Base-by-base conservation (phyloP, 2,329 filamentous ascomycete genomes). In the Didymellaceae sp. region DNA sequence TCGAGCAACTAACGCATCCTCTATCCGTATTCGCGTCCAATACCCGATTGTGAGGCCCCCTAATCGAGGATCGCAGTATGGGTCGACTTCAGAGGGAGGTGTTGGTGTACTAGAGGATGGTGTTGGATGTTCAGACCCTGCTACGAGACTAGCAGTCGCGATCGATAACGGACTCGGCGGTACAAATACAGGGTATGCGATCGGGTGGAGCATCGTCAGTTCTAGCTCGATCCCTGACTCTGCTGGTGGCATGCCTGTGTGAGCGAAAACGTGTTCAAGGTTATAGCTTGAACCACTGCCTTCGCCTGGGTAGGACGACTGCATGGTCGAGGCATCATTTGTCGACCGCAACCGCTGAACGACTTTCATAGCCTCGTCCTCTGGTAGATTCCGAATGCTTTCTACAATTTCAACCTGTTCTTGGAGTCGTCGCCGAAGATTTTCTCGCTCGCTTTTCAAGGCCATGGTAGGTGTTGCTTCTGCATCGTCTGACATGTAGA, bases 381-480 rank as follows among this genome's bases (percentile, higher is more conserved):
- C 52, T 24, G 52, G 21, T n/a, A 37, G 46, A 2, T 25, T 45
- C 9, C 38, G 41, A 25, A 54, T 28, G 14, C 9, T 30, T 6
- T 54, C 46, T 13, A 54, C 8, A 11, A 51, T 40, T 2, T 40
- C 22, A n/a, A 11, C 20, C 9, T 51, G 42, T 16, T 43, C 42
- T 40, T 43, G 52, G 18, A 54, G 9, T 17, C 22, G 46, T 11
- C 38, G 46, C 31, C 38, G 42, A 7, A 51, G 46, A 14, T 9
- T 44, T 18, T 54, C 52, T 2, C 43, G 18, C 20, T 51, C 35
- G 20, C 40, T 37, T 21, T 54, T 54, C 17, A 54, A 41, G 5
- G 39, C 51, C 51, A 49, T 54, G 2, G 41, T 49, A 7, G 44
- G 51, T 3, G 51, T 54, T 20, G 45, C 51, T 18, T 45, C 51